phyloP scores from a whole-genome alignment of 768 basidiomycete genomes.

The Vararia minispora region DNA sequence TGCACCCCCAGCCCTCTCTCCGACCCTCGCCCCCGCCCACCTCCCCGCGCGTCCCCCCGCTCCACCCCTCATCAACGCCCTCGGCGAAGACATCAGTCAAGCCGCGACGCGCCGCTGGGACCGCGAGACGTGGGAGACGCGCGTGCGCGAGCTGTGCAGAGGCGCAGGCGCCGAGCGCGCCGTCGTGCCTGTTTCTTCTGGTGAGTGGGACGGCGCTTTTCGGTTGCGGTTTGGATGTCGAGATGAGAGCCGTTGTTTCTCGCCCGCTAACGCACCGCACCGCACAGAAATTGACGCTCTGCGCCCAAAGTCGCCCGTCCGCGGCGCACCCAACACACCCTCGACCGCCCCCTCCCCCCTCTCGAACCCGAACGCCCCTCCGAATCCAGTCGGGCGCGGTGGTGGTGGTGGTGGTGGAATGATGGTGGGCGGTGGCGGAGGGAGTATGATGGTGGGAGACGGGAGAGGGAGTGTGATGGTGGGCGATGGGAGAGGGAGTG shows the following conservation, averaged over 20 bases:
- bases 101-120: slow-evolving; percentile 40
- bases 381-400: too few species aligned
- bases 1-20: too few species aligned
- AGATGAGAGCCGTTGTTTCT: too few species aligned
- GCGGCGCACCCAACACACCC: too few species aligned
- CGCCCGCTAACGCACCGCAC: slow-evolving; percentile 12
- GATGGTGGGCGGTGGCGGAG: slow-evolving; percentile 8
- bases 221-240: too few species aligned
- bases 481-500: slow-evolving; percentile 21
- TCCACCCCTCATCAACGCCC: too few species aligned
- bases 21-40: too few species aligned
- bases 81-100: slow-evolving; percentile 16
- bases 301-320: slow-evolving; percentile 75
- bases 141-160: slow-evolving; percentile 38
- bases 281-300: slow-evolving; percentile 65
- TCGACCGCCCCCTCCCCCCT: slow-evolving; percentile 20
- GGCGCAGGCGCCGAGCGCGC: slow-evolving; percentile 34
- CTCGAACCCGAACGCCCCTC: slow-evolving; percentile 6
- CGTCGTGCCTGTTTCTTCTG: slow-evolving; percentile 58
- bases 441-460: slow-evolving; percentile 25
- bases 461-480: slow-evolving; percentile 33
- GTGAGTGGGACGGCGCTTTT: too few species aligned
- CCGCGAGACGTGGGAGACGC: slow-evolving; percentile 53
- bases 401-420: slow-evolving; percentile 11
- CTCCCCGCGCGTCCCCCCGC: too few species aligned